Base-by-base conservation (phyloP, 2,329 filamentous ascomycete genomes). In the Beauveria brongniartii region DNA sequence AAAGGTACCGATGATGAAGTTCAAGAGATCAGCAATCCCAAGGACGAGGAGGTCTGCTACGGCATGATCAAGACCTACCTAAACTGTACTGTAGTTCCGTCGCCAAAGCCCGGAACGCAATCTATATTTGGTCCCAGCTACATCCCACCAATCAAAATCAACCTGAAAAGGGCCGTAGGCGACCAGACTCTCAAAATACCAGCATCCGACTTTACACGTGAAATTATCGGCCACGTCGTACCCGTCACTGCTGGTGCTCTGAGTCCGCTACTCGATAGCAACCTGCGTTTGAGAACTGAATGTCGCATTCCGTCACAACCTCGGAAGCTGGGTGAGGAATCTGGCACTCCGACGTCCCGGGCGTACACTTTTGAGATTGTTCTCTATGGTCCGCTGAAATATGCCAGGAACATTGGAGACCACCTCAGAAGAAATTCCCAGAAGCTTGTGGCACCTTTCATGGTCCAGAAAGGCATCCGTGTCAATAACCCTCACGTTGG, bases 211-310 rank as follows among this genome's bases (percentile, higher is more conserved):
- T 81, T 87, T 64, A 86, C 84, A 1, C 82, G 85, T 3, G 80
- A 81, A 44, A 82, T 87, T 37, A 92, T 97, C 68, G 94, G 91
- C 16, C 80, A 80, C n/a, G 74, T 97, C 5, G 91, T 96, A 67
- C 67, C 78, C 48, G 82, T 80, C 65, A 86, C 86, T 18, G 84
- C 91, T 0, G 74, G 78, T 22, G 90, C 83, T 7, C 78, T 97
- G 9, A 83, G 83, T 8, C 87, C 86, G 8, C 75, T 97, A 1
- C 79, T 97, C 59, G 91, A 96, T 70, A 81, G 83, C 1, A 76
- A 80, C 14, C 75, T 78, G 14, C 82, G 83, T 14, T 75, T 96
- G n/a, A 83, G 89, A 47, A 86, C 90, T 18, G 85, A 87, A 59
- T 86, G 87, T 57, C 85, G 87, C 63, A 85, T 96, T 14, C 83